These are phyloP conservation scores for Paraphaeosphaeria minitans DNA, from an alignment of 2,329 filamentous ascomycete species.

Conservation along the genomic window DNA sequence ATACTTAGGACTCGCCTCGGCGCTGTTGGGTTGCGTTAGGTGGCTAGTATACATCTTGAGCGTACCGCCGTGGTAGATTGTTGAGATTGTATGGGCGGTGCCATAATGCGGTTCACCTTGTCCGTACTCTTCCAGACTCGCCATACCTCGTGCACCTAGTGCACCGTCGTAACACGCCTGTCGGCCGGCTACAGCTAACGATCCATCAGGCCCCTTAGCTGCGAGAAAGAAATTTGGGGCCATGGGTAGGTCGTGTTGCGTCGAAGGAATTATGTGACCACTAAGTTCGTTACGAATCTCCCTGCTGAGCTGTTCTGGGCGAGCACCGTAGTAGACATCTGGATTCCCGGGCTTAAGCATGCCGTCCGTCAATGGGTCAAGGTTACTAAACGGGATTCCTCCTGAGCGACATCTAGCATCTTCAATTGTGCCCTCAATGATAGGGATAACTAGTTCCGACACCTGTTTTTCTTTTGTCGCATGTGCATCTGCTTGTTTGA, in stretches of 20 bases:
- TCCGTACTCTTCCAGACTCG: too few species aligned
- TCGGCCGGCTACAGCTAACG: conserved; percentile 27
- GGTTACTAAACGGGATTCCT: conserved; percentile 27
- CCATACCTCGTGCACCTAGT: too few species aligned
- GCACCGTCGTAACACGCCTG: conserved; percentile 29
- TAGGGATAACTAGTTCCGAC: conserved; percentile 40
- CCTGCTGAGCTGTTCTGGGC: conserved; percentile 34
- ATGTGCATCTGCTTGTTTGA: conserved; percentile 21
- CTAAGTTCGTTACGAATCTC: conserved; percentile 32
- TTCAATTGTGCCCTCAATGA: conserved; percentile 26
- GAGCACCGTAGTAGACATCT: conserved; percentile 40
- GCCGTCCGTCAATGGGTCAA: conserved; percentile 21
- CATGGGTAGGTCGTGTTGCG: conserved; percentile 23
- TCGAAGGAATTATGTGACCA: conserved; percentile 38
- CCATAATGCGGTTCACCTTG: too few species aligned
- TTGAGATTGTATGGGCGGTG: too few species aligned
- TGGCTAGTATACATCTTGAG: too few species aligned
- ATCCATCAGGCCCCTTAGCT: conserved; percentile 46
- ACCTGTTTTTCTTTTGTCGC: conserved; percentile 46
- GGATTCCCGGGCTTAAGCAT: conserved; percentile 30
- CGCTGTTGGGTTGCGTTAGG: too few species aligned
- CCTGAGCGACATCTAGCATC: conserved; percentile 29
- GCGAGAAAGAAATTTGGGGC: conserved; percentile 48
- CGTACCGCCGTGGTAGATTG: too few species aligned
- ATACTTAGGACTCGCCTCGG: too few species aligned